A percentile compares a stretch with the other conserved stretches of the same genome.
Conservation (phyloP, 345 rosid species). For the Tarenaya hassleriana region DNA sequence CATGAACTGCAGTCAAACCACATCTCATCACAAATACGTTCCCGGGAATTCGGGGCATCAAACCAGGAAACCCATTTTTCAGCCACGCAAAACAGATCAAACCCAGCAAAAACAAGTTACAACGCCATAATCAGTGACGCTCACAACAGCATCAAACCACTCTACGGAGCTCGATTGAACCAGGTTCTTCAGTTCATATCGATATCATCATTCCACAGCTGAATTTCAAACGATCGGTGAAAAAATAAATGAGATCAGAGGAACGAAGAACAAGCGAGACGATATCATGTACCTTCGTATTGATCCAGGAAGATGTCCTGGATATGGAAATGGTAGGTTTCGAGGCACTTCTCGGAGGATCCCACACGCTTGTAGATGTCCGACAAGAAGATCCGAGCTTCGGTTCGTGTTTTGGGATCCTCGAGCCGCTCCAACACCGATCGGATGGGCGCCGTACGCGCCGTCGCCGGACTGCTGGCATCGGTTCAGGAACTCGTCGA, state of each 20-base stretch:
- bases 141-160: background rate
- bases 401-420: slow-evolving; percentile 42
- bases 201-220: background rate
- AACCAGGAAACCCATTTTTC: background rate
- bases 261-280: background rate
- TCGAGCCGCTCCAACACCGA: slow-evolving; percentile 53
- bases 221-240: background rate
- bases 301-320: slow-evolving; percentile 49
- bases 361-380: slow-evolving; percentile 42
- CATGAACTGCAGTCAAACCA: background rate
- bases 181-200: background rate
- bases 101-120: slow-evolving; percentile 8
- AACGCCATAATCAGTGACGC: too few species aligned
- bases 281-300: slow-evolving; percentile 39
- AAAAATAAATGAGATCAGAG: background rate
- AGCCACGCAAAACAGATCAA: background rate
- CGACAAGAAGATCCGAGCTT: slow-evolving; percentile 51
- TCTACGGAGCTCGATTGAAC: background rate
- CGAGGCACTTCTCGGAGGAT: slow-evolving; percentile 40
- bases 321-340: slow-evolving; percentile 54
- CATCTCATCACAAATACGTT: slow-evolving; percentile 1
- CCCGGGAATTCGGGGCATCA: background rate
- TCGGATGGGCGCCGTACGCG: slow-evolving; percentile 55
- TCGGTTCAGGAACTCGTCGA: slow-evolving; percentile 50
- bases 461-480: slow-evolving; percentile 69